Conservation (phyloP, 176 grass and related monocot species). For the Cymbopogon citratus region DNA sequence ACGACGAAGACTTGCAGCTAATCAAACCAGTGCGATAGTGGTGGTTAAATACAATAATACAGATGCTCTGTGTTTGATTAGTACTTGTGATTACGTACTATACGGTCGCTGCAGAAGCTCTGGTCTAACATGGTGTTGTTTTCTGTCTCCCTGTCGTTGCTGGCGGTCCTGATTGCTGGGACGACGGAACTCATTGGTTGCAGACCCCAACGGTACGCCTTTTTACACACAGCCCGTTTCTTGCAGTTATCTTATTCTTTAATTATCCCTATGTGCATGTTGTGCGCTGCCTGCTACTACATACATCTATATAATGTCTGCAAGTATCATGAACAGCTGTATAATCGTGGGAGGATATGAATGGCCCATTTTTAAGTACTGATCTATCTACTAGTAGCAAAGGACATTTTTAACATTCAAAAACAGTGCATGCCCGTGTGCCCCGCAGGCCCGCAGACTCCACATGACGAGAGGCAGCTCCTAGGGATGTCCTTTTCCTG, state of each 20-base stretch:
- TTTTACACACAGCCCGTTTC: neutral
- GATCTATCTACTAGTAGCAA: neutral
- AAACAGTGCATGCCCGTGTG: neutral
- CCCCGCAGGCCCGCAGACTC: neutral
- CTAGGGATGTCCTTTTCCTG: too few relatives aligned
- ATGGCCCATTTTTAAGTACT: neutral
- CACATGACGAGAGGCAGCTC: neutral
- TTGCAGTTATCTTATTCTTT: neutral
- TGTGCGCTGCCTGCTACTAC: too few relatives aligned
- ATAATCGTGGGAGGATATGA: neutral
- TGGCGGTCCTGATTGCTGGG: conserved; percentile 28
- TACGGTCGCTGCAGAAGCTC: neutral
- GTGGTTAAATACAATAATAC: neutral
- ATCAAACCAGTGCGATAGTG: neutral
- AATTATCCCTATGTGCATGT: too few relatives aligned
- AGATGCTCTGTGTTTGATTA: neutral
- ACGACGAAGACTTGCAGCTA: neutral
- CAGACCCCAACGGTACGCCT: conserved; percentile 66
- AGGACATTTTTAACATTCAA: conserved; percentile 2
- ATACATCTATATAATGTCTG: too few relatives aligned
- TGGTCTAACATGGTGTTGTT: conserved; percentile 12
- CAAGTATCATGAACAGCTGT: neutral
- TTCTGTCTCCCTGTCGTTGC: neutral
- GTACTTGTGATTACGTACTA: too few relatives aligned
- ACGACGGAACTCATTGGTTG: neutral